Conservation (phyloP, 2,329 filamentous ascomycete genomes). For the Alternaria hordeiaustralica region DNA sequence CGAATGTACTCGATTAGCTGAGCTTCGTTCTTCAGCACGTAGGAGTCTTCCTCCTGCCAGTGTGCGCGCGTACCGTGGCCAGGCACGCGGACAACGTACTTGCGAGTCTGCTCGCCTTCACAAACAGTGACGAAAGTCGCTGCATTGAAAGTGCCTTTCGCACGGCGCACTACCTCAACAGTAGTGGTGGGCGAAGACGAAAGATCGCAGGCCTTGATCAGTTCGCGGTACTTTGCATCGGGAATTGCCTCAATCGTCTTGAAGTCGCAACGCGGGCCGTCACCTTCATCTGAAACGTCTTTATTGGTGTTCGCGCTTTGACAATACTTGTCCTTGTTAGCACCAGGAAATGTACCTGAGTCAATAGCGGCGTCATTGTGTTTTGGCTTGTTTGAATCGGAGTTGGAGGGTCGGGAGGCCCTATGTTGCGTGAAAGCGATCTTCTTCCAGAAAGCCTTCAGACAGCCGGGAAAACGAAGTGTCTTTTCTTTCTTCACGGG, state of each 20-base stretch:
- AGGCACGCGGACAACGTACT: slow-evolving; percentile 11
- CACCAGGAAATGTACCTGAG: background rate
- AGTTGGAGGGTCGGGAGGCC: background rate
- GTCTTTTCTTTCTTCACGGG: background rate
- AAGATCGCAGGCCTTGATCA: background rate
- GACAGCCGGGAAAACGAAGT: background rate
- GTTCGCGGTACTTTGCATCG: background rate
- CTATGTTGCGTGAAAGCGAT: too few relatives aligned
- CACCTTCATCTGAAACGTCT: background rate
- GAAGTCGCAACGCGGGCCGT: background rate
- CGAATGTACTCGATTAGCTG: slow-evolving; percentile 12
- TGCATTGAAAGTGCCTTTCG: background rate
- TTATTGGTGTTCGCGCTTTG: background rate
- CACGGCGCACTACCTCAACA: background rate
- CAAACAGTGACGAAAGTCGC: background rate
- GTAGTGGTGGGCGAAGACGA: background rate
- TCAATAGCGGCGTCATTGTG: background rate
- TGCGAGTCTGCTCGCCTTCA: background rate
- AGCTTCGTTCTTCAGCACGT: slow-evolving; percentile 7
- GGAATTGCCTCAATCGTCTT: background rate
- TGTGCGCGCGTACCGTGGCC: slow-evolving; percentile 7
- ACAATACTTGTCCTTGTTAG: background rate
- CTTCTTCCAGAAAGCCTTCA: background rate
- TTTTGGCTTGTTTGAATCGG: background rate
- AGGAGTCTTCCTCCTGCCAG: slow-evolving; percentile 11